Base-by-base conservation (phyloP, 2,329 filamentous ascomycete genomes). In the Fusarium agapanthi region DNA sequence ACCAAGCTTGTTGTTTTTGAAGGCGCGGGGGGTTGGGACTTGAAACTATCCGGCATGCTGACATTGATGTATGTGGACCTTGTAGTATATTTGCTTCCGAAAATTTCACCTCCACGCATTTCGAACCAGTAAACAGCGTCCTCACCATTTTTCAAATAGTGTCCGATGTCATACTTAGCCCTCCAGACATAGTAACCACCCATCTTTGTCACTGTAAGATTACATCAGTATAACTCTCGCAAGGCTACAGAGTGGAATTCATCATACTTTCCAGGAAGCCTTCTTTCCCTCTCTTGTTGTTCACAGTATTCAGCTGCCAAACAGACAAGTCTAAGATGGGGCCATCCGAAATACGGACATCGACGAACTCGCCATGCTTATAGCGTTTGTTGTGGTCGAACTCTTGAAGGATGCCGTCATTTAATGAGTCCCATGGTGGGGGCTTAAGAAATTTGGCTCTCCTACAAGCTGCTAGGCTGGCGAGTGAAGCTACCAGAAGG, bases 391-490 rank as follows among this genome's bases (percentile, higher is more conserved):
- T 50, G 9, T 50, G 24, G 22, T 3, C 12, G 7, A 18, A 34
- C 1, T 13, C 12, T 50, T 5, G 10, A 10, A 1, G 0, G 28
- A 32, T 12, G 6, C 5, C 22, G 20, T 34, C 45, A 13, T 34
- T 9, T 3, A 1, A 2, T 6, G 5, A 5, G 18, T 9, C 16
- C 15, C 5, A 34, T 14, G 11, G 4, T 14, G 15, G 22, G 45
- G 45, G 45, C 2, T 8, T 3, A 4, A 18, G 5, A 18, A 48
- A 48, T 32, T 3, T 5, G 22, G 10, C 10, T 9, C 1, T 0
- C 7, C 6, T 6, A n/a, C 48, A 51, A 15, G 12, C n/a, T 20
- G 32, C 32, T 24, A 8, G 48, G 7, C 16, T 26, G 12, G 32
- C n/a, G 4, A 51, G 18, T 3, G 18, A 34, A 14, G 4, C 9